These are phyloP conservation scores for Huntiella moniliformis DNA, from an alignment of 2,329 filamentous ascomycete species.

Conservation along the genomic window DNA sequence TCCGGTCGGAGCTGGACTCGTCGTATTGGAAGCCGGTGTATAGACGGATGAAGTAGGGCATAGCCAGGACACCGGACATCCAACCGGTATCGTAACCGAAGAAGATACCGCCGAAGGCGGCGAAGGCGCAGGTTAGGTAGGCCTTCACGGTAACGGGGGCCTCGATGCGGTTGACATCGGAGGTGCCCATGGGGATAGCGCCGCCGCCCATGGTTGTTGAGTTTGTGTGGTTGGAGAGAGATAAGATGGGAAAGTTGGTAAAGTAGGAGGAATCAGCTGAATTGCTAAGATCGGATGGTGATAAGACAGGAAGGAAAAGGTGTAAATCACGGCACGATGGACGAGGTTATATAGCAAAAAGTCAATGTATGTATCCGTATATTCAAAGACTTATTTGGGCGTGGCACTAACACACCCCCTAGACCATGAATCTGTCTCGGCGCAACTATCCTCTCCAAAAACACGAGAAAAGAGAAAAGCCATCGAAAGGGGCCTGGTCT, in stretches of 20 bases:
- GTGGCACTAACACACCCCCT: too few species aligned
- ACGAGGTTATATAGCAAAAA: too few species aligned
- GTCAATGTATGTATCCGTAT: too few species aligned
- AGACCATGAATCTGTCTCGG: too few species aligned
- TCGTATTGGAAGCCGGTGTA: slow-evolving; percentile 18
- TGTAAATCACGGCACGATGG: too few species aligned
- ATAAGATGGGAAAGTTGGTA: not conserved
- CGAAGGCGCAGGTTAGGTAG: slow-evolving; percentile 51
- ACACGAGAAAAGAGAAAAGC: too few species aligned
- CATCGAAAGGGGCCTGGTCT: too few species aligned
- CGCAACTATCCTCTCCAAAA: too few species aligned
- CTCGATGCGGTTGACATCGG: slow-evolving; percentile 42
- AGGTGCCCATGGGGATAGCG: slow-evolving; percentile 16
- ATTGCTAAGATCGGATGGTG: too few species aligned
- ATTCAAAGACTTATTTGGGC: too few species aligned
- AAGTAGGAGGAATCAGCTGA: not conserved
- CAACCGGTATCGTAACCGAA: slow-evolving; percentile 66
- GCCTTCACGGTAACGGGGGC: slow-evolving; percentile 51
- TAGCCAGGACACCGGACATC: slow-evolving; percentile 45
- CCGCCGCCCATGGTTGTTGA: slow-evolving; percentile 9
- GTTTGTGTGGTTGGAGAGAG: not conserved
- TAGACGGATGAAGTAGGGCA: slow-evolving; percentile 29
- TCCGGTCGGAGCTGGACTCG: slow-evolving; percentile 26
- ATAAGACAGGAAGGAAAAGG: too few species aligned
- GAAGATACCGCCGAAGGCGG: slow-evolving; percentile 55